These are phyloP conservation scores for Erodium maritimum DNA, from an alignment of 345 rosid genomes.

Conservation along the genomic window DNA sequence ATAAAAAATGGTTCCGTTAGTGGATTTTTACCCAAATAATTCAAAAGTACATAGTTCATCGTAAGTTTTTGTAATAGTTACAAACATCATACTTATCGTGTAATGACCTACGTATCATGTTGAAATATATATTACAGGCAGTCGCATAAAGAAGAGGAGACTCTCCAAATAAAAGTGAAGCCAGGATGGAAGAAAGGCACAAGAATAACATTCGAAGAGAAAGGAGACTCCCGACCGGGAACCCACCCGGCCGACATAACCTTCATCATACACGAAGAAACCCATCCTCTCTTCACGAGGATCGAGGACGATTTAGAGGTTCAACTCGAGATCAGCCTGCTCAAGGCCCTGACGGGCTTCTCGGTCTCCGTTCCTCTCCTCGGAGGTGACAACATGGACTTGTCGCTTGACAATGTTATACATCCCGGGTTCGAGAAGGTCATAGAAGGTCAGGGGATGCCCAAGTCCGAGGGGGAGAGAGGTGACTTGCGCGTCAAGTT, in stretches of 20 bases:
- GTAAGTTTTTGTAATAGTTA: too few species aligned
- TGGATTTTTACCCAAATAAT: too few species aligned
- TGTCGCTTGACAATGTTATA: constrained; percentile 39
- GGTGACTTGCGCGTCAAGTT: constrained; percentile 53
- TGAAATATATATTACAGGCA: constrained; percentile 27
- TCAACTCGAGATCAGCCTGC: constrained; percentile 52
- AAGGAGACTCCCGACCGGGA: constrained; percentile 73
- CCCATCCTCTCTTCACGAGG: constrained; percentile 54
- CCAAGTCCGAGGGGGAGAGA: constrained; percentile 35
- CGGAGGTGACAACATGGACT: constrained; percentile 43
- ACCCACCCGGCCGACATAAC: constrained; percentile 55
- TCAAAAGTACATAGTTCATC: too few species aligned
- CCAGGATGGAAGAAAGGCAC: constrained; percentile 96
- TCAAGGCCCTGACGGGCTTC: constrained; percentile 73
- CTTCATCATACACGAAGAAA: constrained; percentile 46
- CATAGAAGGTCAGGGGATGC: constrained; percentile 73
- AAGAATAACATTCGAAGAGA: constrained; percentile 70
- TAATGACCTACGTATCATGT: too few species aligned
- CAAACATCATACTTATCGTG: too few species aligned
- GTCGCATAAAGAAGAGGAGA: constrained; percentile 51
- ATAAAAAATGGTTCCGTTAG: too few species aligned
- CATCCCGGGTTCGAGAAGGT: constrained; percentile 55
- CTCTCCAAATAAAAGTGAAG: constrained; percentile 42
- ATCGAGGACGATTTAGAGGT: constrained; percentile 56
- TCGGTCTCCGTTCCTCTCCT: constrained; percentile 53